Conservation (phyloP, 1,284 basidiomycete genomes). For the Sporisorium reilianum region DNA sequence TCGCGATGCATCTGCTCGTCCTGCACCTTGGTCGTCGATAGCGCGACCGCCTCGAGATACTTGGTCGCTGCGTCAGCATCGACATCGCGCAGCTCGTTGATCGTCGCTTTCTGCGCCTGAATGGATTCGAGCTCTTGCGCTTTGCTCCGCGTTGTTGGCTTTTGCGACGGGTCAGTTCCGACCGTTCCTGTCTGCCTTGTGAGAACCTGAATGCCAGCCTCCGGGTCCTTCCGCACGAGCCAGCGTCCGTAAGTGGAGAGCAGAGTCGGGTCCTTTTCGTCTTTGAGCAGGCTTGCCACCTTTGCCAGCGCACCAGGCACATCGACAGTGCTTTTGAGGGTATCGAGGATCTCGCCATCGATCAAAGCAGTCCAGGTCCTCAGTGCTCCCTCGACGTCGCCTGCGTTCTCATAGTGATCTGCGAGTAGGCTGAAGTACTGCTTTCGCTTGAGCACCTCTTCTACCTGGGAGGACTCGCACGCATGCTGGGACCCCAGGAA, state of each 20-base stretch:
- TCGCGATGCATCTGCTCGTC: constrained; percentile 51
- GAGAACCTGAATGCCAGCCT: constrained; percentile 52
- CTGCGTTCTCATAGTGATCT: constrained; percentile 25
- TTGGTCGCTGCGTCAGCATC: constrained; percentile 52
- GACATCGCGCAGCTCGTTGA: constrained; percentile 40
- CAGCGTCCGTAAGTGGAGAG: constrained; percentile 52
- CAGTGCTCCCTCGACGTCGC: constrained; percentile 35
- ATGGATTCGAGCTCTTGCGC: constrained; percentile 39
- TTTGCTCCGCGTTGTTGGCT: constrained; percentile 19
- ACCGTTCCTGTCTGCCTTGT: constrained; percentile 24
- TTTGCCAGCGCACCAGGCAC: constrained; percentile 17
- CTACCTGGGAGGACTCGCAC: constrained; percentile 34
- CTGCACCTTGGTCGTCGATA: constrained; percentile 47
- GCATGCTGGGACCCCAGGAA: constrained; percentile 34
- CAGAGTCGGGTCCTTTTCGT: constrained; percentile 23
- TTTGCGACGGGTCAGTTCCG: constrained; percentile 10
- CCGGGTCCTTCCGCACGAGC: constrained; percentile 55
- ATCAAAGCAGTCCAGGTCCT: constrained; percentile 45
- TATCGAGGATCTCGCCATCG: constrained; percentile 49
- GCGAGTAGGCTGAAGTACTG: constrained; percentile 29
- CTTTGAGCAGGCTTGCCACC: constrained; percentile 33
- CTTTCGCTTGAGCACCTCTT: constrained; percentile 21
- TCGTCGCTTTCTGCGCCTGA: constrained; percentile 39
- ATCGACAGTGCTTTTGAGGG: constrained; percentile 9
- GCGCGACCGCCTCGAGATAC: constrained; percentile 62